Evolutionary conservation across 306 rosid species (phyloP).

Genomic region (Hippophae gyantsensis): DNA sequence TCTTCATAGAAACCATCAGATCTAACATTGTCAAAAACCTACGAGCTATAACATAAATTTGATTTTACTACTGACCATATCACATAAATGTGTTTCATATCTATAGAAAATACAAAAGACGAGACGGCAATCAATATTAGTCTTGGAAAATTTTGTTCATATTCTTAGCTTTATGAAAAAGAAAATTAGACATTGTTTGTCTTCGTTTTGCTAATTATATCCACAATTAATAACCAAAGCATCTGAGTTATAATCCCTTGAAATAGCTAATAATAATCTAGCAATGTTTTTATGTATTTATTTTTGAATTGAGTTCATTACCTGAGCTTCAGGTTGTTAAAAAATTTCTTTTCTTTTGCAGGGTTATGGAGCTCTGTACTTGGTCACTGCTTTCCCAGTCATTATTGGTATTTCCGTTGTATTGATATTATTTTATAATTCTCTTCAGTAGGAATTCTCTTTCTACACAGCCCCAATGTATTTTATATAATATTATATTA

Average conservation of each 20-base stretch:
- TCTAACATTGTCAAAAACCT: not conserved
- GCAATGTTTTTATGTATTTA: too few species aligned
- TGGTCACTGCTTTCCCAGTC: constrained; percentile 82
- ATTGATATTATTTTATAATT: constrained; percentile 72
- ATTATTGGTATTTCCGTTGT: constrained; percentile 91
- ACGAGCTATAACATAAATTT: not conserved
- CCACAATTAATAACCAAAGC: too few species aligned
- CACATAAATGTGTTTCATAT: not conserved
- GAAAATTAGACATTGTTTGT: too few species aligned
- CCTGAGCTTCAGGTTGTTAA: constrained; percentile 19
- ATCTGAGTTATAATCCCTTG: too few species aligned
- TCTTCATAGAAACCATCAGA: not conserved
- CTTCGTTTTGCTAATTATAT: too few species aligned
- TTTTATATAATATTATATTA: constrained; percentile 8
- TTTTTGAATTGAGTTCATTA: not conserved
- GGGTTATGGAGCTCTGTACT: constrained; percentile 94
- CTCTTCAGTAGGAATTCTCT: constrained; percentile 57
- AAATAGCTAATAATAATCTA: too few species aligned
- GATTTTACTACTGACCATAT: not conserved
- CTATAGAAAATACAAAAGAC: not conserved
- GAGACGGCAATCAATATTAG: too few species aligned
- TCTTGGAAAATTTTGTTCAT: too few species aligned
- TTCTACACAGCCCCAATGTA: constrained; percentile 3
- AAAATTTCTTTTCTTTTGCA: constrained; percentile 35
- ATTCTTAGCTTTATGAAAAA: too few species aligned